Conservation (phyloP, 2,329 filamentous ascomycete genomes). For the Sporothrix curviconia region DNA sequence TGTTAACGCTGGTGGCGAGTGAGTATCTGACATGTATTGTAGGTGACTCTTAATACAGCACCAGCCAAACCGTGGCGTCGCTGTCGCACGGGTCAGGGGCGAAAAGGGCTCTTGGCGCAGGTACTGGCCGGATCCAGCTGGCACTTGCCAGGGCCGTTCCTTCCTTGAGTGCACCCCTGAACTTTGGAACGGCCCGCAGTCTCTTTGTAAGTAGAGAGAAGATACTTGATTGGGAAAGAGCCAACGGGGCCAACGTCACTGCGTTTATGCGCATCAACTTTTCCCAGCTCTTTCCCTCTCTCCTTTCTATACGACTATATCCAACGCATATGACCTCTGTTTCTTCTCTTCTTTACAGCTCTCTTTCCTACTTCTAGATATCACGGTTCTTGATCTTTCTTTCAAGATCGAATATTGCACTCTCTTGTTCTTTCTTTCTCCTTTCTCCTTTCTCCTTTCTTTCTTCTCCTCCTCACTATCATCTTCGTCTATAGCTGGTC, state of each 20-base stretch:
- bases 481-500: not conserved
- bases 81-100: not conserved
- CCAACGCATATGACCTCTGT: too few species aligned
- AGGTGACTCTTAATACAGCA: too few species aligned
- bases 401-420: too few species aligned
- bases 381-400: not conserved
- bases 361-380: not conserved
- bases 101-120: not conserved
- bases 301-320: not conserved
- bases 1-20: too few species aligned
- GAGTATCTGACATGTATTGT: too few species aligned
- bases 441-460: not conserved
- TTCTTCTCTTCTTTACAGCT: not conserved
- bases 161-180: not conserved
- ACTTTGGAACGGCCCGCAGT: too few species aligned
- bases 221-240: conserved; percentile 6
- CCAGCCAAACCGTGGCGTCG: too few species aligned
- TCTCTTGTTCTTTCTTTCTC: not conserved
- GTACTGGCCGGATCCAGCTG: not conserved
- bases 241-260: not conserved
- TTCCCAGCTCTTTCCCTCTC: not conserved
- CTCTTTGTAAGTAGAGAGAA: conserved; percentile 8
- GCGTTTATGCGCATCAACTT: not conserved
- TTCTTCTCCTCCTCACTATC: not conserved
- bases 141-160: not conserved